These are phyloP conservation scores for Parastagonospora nodorum DNA, from an alignment of 2,329 filamentous ascomycete genomes.

Conservation along the genomic window DNA sequence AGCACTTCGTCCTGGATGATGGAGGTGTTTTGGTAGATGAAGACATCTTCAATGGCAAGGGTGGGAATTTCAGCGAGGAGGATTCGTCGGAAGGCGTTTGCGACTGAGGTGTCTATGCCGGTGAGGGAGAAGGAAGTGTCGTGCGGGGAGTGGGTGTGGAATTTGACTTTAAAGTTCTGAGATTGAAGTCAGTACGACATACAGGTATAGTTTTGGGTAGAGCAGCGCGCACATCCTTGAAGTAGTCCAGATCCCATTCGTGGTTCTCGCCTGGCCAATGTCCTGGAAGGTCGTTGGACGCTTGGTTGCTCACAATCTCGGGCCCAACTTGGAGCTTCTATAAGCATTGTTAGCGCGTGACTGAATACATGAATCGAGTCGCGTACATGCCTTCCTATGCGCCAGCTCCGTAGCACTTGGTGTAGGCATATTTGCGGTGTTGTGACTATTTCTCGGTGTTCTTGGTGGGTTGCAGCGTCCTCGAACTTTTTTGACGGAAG, in stretches of 20 bases:
- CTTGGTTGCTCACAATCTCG: slow-evolving; percentile 88
- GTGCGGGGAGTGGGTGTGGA: slow-evolving; percentile 79
- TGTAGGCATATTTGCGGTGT: slow-evolving; percentile 49
- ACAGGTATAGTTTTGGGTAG: neutral
- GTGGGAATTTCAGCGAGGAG: slow-evolving; percentile 93
- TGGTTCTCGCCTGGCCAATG: slow-evolving; percentile 90
- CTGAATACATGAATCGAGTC: slow-evolving; percentile 4
- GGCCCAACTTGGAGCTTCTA: slow-evolving; percentile 85
- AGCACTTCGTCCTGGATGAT: slow-evolving; percentile 98
- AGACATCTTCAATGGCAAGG: slow-evolving; percentile 91
- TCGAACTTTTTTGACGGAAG: slow-evolving; percentile 32
- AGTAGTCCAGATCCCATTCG: slow-evolving; percentile 75
- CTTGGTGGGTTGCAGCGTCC: slow-evolving; percentile 23
- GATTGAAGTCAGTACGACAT: neutral
- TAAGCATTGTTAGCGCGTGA: slow-evolving; percentile 13
- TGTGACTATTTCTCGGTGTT: slow-evolving; percentile 12
- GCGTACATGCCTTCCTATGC: slow-evolving; percentile 62
- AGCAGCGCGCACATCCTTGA: slow-evolving; percentile 58
- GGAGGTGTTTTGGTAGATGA: slow-evolving; percentile 93
- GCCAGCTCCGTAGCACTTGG: slow-evolving; percentile 60
- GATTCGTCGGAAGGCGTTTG: slow-evolving; percentile 97
- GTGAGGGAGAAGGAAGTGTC: slow-evolving; percentile 89
- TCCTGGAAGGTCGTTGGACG: slow-evolving; percentile 88
- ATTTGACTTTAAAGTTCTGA: slow-evolving; percentile 73
- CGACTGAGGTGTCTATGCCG: slow-evolving; percentile 87